Base-by-base conservation (phyloP, 2,329 filamentous ascomycete genomes). In the Teratosphaeria zuluensis region DNA sequence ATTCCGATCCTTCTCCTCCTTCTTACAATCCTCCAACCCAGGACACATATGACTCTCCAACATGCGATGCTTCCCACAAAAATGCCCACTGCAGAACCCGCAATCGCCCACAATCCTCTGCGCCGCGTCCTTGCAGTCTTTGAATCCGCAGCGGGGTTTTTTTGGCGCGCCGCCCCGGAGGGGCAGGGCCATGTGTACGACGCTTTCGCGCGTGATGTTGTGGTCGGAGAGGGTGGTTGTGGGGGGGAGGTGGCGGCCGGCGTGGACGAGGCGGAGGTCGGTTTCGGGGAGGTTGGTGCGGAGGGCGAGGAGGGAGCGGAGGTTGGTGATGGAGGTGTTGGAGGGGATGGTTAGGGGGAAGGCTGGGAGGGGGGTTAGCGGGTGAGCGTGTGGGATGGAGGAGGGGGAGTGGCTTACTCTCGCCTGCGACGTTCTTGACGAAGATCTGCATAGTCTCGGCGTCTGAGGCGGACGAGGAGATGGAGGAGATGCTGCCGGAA, bases 31-130 rank as follows among this genome's bases (percentile, higher is more conserved):
- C 80, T 97, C 94, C 59, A 99, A 80, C 48, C 91, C 91, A 64
- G 84, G 85, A 78, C 94, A 99, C 77, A 90, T 90, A 78, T 99
- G 94, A 68, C 92, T 89, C 76, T 99, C 94, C 64, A 97, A 77
- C 77, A 97, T 83, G 58, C 94, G 84, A 77, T 99, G 94, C 79
- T 91, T 95, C 68, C 90, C 90, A 77, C 94, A 99, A 80, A 90
- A 97, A 73, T 95, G 89, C 53, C 92, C 91, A 58, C 87, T 81
- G 79, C 94, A 99, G 80, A 97, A 97, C 62, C 86, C 87, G 77
- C 94, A 99, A 78, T 97, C 92, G 57, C 94, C 94, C 60, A 96
- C 89, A 70, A 99, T 96, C 65, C 90, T 87, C 75, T 96, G 92
- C 16, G 91, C 92, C 32, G 84, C 83, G 68, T 90, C 86, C 72